Conservation (phyloP, 2,329 filamentous ascomycete genomes). For the Chalaropsis thielavioides region DNA sequence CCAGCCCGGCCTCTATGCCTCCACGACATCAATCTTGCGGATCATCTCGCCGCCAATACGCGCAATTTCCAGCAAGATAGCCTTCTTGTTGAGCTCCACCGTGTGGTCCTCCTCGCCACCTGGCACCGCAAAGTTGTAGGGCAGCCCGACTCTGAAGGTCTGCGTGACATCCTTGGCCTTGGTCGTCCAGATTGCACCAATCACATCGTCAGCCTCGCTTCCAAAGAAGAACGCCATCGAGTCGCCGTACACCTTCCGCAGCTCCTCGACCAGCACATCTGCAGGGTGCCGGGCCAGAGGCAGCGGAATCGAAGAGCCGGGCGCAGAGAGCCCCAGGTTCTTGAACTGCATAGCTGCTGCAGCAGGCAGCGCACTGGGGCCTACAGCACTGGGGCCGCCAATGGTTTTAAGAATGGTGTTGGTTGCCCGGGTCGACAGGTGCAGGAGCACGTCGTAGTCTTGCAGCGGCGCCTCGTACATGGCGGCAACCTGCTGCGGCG, state of each 20-base stretch:
- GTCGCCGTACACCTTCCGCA: constrained; percentile 51
- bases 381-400: constrained; percentile 23
- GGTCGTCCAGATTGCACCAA: constrained; percentile 47
- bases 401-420: constrained; percentile 29
- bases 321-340: constrained; percentile 34
- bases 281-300: constrained; percentile 47
- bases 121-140: constrained; percentile 39
- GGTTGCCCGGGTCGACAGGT: constrained; percentile 44
- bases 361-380: constrained; percentile 26
- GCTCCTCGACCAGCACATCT: constrained; percentile 48
- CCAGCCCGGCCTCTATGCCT: constrained; percentile 17
- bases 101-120: constrained; percentile 30
- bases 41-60: constrained; percentile 54
- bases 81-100: constrained; percentile 51
- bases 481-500: constrained; percentile 20
- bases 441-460: constrained; percentile 80
- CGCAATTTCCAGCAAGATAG: constrained; percentile 58
- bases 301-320: constrained; percentile 27
- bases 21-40: constrained; percentile 42
- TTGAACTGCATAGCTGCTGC: constrained; percentile 45
- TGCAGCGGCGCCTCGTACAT: constrained; percentile 59
- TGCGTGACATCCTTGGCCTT: constrained; percentile 33
- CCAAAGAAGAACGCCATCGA: constrained; percentile 71
- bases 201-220: constrained; percentile 36
- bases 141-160: constrained; percentile 55